Evolutionary conservation across 176 grass and related monocot species (phyloP).

Genomic region (Rhynchospora tenuis): DNA sequence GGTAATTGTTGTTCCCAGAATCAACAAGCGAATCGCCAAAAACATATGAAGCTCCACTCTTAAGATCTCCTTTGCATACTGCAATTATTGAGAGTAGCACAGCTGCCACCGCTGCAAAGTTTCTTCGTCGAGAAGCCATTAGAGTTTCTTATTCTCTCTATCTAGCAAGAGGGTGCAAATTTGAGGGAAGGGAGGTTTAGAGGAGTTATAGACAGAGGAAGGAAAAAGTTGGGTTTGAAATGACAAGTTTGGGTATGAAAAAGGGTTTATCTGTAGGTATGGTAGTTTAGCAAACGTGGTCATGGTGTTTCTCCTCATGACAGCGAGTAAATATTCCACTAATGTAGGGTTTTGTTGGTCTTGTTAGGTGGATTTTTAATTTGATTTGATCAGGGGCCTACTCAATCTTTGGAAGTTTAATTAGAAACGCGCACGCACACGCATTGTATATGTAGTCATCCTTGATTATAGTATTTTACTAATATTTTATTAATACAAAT

Average conservation of each 20-base stretch:
- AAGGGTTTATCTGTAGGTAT: neutral
- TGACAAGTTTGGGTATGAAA: neutral
- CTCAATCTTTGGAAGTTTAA: no score
- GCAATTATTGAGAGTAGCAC: neutral
- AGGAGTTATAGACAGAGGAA: constrained; percentile 3
- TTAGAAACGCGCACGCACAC: no score
- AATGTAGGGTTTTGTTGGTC: neutral
- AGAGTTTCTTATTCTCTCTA: neutral
- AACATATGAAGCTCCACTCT: constrained; percentile 67
- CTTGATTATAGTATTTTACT: no score
- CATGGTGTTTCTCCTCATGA: neutral
- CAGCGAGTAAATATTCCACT: neutral
- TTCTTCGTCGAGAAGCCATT: neutral
- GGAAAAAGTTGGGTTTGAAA: constrained; percentile 16
- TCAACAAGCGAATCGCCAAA: constrained; percentile 95
- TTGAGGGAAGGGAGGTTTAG: neutral
- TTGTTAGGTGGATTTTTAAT: neutral
- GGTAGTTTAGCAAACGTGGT: constrained; percentile 24
- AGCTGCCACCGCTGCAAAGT: neutral
- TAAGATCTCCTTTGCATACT: constrained; percentile 8
- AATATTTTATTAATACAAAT: no score
- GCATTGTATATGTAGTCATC: no score
- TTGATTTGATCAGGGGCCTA: neutral
- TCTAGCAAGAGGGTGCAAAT: neutral
- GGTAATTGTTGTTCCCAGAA: constrained; percentile 93